Base-by-base conservation (phyloP, 805 yeast species). In the Barnettozyma wickerhamii region DNA sequence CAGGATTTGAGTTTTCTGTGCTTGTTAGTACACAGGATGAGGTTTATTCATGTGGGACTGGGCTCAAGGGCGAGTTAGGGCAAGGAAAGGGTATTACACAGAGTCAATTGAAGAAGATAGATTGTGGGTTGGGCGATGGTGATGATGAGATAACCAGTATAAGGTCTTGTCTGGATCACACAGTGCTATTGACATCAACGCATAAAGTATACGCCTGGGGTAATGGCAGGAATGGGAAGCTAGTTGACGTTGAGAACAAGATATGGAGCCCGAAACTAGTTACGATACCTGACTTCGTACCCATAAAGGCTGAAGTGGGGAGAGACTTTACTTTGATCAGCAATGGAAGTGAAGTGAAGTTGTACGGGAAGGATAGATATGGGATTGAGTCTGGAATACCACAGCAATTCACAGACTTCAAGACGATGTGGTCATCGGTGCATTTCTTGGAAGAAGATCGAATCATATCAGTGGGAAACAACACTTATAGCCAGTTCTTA, bases 1-100 rank as follows among this genome's bases (percentile, higher is more conserved):
- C 91, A 31, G 95, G 96, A 1, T 91, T 95, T 95, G 91, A 81
- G 45, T 85, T 68, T 51, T 69, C 84, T 0, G 60, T 84, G 0
- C 59, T 84, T 4, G 69, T 81, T 0, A 64, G 69, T 32, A 40
- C 30, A 0, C 37, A 56, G 0, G 64, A 70, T 38, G 60, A 60
- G 5, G 52, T 88, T 0, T 77, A 60, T 52, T 62, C 69, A 0
- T 64, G 77, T 46, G 96, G 96, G 0, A 27, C 45, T 5, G 96
- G 95, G 0, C 58, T 63, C 0, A 77, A 77, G 42, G 95, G 96
- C 0, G 95, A 87, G 54, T 63, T 88, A 26, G 96, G 95, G 0
- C 46, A 63, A 9, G 81, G 76, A 0, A 44, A 47, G 1, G 37
- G 35, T 3, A 41, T 55, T 1, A 33, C 35, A 4, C 39, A 26